Evolutionary conservation across 148 eudicot species (phyloP), one percentile per base, ranked within the genome.

Genomic region (Cornus controversa): DNA sequence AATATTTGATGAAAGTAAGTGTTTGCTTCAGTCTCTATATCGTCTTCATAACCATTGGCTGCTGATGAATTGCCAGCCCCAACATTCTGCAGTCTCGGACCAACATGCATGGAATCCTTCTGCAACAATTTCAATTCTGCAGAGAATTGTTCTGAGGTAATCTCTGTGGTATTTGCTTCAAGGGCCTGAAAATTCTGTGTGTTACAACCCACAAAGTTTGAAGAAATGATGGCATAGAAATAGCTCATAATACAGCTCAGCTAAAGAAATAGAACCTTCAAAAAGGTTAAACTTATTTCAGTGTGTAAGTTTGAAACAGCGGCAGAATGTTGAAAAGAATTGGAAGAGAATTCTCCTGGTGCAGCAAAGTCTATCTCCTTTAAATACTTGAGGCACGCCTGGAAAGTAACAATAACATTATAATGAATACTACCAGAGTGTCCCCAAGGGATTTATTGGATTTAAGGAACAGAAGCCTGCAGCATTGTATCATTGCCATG

Each of bases 321-420:
- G 2, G 24, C 18, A 47, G 64, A 53, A 53, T 20, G 37, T 9
- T 72, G 65, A 40, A 27, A 57, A 14, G 66, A 72, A 50, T 31
- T 29, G 20, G 37, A 40, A 29, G 66, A 54, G 26, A 72, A 14
- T 28, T 23, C 45, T 22, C 28, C 66, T 28, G 45, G 57, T 28
- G 60, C 57, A 50, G 20, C 23, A 5, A 50, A 22, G 13, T 28
- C 4, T 28, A 20, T 72, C 75, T 72, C 66, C 75, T 72, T 72
- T 29, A 72, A 22, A 57, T 54, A 72, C 16, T 72, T 14, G 10
- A 72, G 75, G 75, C 75, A 72, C 7, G 18, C 74, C 74, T 71
- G 57, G 74, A 26, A 47, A 50, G 31, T 14, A 47, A 58, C 37
- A 26, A 36, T 45, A 45, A 22, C 14, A 28, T 9, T 71, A 47